Conservation (phyloP, 768 basidiomycete genomes). For the Hemileccinum impolitum region DNA sequence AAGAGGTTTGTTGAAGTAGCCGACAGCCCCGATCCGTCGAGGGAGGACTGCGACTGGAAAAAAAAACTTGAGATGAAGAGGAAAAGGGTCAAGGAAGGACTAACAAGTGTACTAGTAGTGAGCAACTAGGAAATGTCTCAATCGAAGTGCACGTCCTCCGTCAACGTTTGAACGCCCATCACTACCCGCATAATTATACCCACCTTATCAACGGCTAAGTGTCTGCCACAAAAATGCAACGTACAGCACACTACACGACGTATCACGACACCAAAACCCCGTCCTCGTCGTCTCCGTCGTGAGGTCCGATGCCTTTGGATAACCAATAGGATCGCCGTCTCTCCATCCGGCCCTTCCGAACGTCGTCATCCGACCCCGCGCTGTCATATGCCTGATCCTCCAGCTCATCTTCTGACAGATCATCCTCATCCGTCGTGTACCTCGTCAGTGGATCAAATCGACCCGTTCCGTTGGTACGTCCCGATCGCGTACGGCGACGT, state of each 20-base stretch:
- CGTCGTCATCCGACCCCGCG: conserved; percentile 25
- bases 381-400: conserved; percentile 27
- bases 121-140: not conserved
- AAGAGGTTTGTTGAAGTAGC: conserved; percentile 6
- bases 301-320: conserved; percentile 44
- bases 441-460: conserved; percentile 39
- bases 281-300: conserved; percentile 19
- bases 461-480: conserved; percentile 38
- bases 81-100: not conserved
- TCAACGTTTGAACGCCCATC: too few relatives aligned
- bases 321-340: conserved; percentile 54
- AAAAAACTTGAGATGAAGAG: not conserved
- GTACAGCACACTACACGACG: not conserved
- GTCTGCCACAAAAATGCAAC: not conserved
- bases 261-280: not conserved
- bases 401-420: conserved; percentile 25
- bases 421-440: conserved; percentile 48
- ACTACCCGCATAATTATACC: conserved; percentile 3
- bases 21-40: conserved; percentile 6
- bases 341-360: not conserved
- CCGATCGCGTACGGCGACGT: conserved; percentile 44
- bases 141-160: not conserved
- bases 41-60: not conserved
- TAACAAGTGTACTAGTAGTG: not conserved
- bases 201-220: not conserved